phyloP scores from a whole-genome alignment of 257 asterid species.

The Solanum microdontum region DNA sequence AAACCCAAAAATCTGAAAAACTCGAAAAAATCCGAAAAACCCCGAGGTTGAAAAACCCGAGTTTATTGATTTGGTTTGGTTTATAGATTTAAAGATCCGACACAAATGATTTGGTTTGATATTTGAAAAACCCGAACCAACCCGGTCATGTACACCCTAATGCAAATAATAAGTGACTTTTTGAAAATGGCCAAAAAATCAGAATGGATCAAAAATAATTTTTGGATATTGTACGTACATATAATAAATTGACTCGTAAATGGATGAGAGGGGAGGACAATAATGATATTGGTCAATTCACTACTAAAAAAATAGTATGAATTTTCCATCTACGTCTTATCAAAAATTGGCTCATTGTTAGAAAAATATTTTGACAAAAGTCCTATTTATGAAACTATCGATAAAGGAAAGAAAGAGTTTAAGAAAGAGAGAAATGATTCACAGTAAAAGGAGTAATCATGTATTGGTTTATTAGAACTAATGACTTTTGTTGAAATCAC shows the following conservation, averaged over 20 bases:
- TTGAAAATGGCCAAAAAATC: background rate
- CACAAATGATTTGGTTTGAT: too few species aligned
- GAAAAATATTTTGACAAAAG: background rate
- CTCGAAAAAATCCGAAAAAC: too few species aligned
- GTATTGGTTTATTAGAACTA: background rate
- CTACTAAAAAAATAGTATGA: too few species aligned
- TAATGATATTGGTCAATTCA: background rate
- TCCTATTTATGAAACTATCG: background rate
- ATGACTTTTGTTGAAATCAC: background rate
- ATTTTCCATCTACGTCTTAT: background rate
- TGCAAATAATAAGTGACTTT: background rate
- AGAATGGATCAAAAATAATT: background rate
- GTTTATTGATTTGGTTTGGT: too few species aligned
- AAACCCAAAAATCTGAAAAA: too few species aligned
- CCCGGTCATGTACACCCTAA: too few species aligned
- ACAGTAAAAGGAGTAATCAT: background rate
- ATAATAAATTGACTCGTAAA: background rate
- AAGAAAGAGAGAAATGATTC: background rate
- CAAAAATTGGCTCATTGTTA: background rate
- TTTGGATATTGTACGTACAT: background rate
- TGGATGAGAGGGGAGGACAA: background rate
- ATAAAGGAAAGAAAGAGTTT: background rate
- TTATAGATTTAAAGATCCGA: too few species aligned
- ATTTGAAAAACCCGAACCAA: too few species aligned
- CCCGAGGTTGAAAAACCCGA: too few species aligned